Base-by-base conservation (phyloP, 2,329 filamentous ascomycete genomes). In the Sordariomycetes sp. region DNA sequence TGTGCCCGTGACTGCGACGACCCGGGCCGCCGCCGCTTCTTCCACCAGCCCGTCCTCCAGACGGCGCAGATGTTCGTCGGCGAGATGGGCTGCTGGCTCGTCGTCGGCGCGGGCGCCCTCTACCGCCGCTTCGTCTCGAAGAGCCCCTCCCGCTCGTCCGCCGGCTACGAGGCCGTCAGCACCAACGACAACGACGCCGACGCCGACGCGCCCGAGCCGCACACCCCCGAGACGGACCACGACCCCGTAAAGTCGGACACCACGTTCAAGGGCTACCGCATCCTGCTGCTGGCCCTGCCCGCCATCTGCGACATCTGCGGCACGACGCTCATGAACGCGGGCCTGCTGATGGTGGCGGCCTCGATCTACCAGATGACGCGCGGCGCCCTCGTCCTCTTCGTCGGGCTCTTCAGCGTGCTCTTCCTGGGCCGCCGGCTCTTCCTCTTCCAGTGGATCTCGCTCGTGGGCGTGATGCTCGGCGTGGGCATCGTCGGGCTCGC, bases 331-430 rank as follows among this genome's bases (percentile, higher is more conserved):
- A 97, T 99, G 92, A 99, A 99, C 68, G 89, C 90, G 4, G 94
- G 94, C 3, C 79, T 99, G 64, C 79, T 97, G 54, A 92, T 97
- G 69, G 92, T 97, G 25, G 94, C 90, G 14, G 90, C 94, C 1
- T 95, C 90, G 61, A 97, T 99, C 67, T 99, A 97, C 74, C 94
- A 99, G 74, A 99, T 99, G 94, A 97, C 93, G 1, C 81, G 94
- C 60, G 94, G 94, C 10, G 94, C 94, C 0, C 79, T 99, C 50
- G 93, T 99, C 3, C 79, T 99, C 7, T 99, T 99, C 65, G 94
- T 99, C 22, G 94, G 94, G 0, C 76, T 97, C 0, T 97, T 99
- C 74, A 96, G 91, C 67, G 92, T 99, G 32, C 67, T 96, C 14
- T 97, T 99, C 71, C 77, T 99, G 59, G 86, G 84, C 66, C 83